Evolutionary conservation across 2,329 filamentous ascomycete species (phyloP).

Genomic region (Karstenula rhodostoma): DNA sequence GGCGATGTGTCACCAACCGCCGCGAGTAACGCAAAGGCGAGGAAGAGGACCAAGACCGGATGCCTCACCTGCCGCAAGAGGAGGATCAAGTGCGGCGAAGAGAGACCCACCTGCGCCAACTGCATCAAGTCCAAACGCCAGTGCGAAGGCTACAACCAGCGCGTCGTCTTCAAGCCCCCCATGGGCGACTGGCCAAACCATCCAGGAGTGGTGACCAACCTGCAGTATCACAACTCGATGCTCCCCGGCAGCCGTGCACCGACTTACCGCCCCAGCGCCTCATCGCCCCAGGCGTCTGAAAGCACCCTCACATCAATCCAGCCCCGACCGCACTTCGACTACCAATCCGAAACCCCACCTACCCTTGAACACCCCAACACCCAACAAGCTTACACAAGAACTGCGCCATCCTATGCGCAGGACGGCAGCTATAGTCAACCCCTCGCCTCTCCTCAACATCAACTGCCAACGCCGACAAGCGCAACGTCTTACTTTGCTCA

Average conservation of each 20-base stretch:
- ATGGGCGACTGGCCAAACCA: conserved; percentile 61
- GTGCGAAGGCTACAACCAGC: conserved; percentile 85
- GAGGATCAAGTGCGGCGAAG: conserved; percentile 96
- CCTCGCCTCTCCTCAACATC: conserved; percentile 43
- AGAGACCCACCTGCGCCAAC: conserved; percentile 81
- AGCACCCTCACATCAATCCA: conserved; percentile 36
- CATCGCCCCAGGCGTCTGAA: conserved; percentile 30
- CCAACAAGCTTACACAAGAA: conserved; percentile 28
- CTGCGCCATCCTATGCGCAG: conserved; percentile 29
- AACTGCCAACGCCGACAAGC: conserved; percentile 36
- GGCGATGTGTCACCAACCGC: conserved; percentile 42
- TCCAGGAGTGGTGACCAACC: conserved; percentile 46
- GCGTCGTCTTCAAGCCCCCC: conserved; percentile 81
- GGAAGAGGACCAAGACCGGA: conserved; percentile 82
- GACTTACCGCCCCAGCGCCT: conserved; percentile 24
- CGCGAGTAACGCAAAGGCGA: conserved; percentile 43
- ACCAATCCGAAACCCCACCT: conserved; percentile 28
- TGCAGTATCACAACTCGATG: conserved; percentile 50
- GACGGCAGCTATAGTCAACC: conserved; percentile 40
- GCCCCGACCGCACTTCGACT: conserved; percentile 41
- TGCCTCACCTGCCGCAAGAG: conserved; percentile 93
- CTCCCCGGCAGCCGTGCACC: conserved; percentile 44
- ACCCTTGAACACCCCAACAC: conserved; percentile 21
- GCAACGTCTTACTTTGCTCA: conserved; percentile 45
- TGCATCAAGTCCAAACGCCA: conserved; percentile 85